A percentile compares a stretch with the other conserved stretches of the same genome.
Evolutionary conservation across 495 filamentous ascomycete species (phyloP).

Genomic region (Tuber borchii): DNA sequence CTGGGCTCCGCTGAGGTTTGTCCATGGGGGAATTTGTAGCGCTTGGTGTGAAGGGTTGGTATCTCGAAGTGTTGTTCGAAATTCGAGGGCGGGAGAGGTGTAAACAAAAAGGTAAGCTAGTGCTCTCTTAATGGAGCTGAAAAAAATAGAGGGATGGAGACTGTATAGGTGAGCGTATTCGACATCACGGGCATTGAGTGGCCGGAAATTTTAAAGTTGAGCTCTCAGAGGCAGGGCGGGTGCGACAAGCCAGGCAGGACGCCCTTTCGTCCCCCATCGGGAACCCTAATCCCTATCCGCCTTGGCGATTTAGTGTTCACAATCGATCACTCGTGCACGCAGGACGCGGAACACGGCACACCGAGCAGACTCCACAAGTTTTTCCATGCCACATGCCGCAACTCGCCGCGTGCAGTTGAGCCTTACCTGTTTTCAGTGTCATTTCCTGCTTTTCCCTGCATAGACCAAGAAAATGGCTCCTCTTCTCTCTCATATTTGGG

Average conservation of each 20-base stretch:
- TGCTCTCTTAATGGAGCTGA: constrained; percentile 25
- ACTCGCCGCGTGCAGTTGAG: neutral
- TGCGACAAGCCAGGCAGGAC: neutral
- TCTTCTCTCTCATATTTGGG: neutral
- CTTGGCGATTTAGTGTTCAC: neutral
- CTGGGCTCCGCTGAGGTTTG: constrained; percentile 31
- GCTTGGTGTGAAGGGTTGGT: neutral
- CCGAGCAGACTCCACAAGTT: neutral
- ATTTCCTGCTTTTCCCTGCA: neutral
- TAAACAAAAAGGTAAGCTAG: constrained; percentile 5
- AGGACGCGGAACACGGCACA: neutral
- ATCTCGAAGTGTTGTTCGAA: constrained; percentile 2
- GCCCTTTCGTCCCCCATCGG: neutral
- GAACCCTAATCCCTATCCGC: neutral
- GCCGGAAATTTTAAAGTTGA: neutral
- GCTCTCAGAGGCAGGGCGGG: constrained; percentile 6
- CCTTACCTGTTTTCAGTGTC: neutral
- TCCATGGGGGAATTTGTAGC: constrained; percentile 14
- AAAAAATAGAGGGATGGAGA: constrained; percentile 23
- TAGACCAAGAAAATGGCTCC: neutral
- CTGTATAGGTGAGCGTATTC: constrained; percentile 30
- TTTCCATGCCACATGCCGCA: neutral
- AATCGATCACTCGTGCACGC: neutral
- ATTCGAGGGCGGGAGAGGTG: neutral
- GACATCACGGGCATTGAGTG: constrained; percentile 23